Evolutionary conservation across 1,139 yeast genomes (phyloP).

Genomic region (Suhomyces maxii): DNA sequence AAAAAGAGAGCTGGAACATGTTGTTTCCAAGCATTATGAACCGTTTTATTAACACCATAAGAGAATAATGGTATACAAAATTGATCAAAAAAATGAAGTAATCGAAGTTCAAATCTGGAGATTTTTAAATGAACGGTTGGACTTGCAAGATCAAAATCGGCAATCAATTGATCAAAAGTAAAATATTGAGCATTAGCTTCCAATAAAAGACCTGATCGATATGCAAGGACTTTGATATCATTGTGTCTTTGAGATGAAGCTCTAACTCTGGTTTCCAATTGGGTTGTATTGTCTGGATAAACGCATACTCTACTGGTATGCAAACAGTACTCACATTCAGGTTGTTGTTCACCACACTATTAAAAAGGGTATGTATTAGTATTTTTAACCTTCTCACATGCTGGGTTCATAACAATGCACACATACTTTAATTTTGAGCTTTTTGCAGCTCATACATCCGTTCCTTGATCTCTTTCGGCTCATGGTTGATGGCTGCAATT

Average conservation of each 20-base stretch:
- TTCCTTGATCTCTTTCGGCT: slow-evolving; percentile 23
- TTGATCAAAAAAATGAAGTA: slow-evolving; percentile 30
- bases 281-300: slow-evolving; percentile 18
- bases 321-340: slow-evolving; percentile 39
- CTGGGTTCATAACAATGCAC: not conserved
- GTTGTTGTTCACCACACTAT: slow-evolving; percentile 37
- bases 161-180: slow-evolving; percentile 9
- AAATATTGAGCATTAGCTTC: not conserved
- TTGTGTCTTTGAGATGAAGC: not conserved
- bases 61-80: slow-evolving; percentile 28
- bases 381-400: too few species aligned
- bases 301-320: slow-evolving; percentile 33
- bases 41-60: slow-evolving; percentile 21
- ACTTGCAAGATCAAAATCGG: slow-evolving; percentile 4
- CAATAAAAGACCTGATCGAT: not conserved
- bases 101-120: slow-evolving; percentile 30
- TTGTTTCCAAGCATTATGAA: slow-evolving; percentile 29
- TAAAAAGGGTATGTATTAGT: too few species aligned
- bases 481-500: slow-evolving; percentile 2
- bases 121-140: slow-evolving; percentile 23
- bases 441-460: slow-evolving; percentile 35
- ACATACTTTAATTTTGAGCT: slow-evolving; percentile 30
- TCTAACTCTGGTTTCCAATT: too few species aligned
- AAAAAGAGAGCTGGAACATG: slow-evolving; percentile 28
- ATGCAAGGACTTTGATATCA: not conserved